Base-by-base conservation (phyloP, 202 grass and related monocot genomes). In the Digitaria exilis region DNA sequence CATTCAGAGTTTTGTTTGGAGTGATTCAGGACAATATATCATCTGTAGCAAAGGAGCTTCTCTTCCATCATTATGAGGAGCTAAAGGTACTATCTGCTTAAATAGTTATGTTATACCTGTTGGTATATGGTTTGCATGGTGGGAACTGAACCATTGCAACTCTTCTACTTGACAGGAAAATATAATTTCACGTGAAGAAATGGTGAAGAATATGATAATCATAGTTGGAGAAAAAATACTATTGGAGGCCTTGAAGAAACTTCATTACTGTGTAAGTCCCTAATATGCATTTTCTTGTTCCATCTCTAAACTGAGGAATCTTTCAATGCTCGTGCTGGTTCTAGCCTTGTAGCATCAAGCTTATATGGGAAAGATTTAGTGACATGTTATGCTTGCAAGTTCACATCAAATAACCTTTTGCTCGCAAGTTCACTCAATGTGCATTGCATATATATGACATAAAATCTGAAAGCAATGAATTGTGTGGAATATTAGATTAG, bases 61-160 rank as follows among this genome's bases (percentile, higher is more conserved):
- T 97, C 12, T 86, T 89, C 42, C 80, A 87, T 73, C 94, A 97
- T 80, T 85, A 94, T 85, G 83, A 89, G 45, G 91, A 97, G 65
- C 49, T 97, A 56, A 92, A 89, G 91, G 94, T 94, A 83, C 37
- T 86, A n/a, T 24, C 7, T 48, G 69, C 32, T 44, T 26, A 51
- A 65, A 41, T 67, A 72, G 39, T 77, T 65, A 34, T 35, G 29
- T 34, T 66, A 17, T 75, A 22, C 75, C 32, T 69, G 44, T 66
- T 64, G 70, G n/a, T 64, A 16, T 66, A 1, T 49, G n/a, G 24
- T 44, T 19, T 45, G 29, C 76, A 52, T 70, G 59, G 22, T 50
- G 80, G 9, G 25, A 6, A 35, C 65, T 52, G 35, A 51, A 73
- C 31, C 69, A 65, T 85, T 81, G 75, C 28, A 64, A 66, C 35